phyloP scores from a whole-genome alignment of 768 basidiomycete genomes.

The Phallus indusiatus region DNA sequence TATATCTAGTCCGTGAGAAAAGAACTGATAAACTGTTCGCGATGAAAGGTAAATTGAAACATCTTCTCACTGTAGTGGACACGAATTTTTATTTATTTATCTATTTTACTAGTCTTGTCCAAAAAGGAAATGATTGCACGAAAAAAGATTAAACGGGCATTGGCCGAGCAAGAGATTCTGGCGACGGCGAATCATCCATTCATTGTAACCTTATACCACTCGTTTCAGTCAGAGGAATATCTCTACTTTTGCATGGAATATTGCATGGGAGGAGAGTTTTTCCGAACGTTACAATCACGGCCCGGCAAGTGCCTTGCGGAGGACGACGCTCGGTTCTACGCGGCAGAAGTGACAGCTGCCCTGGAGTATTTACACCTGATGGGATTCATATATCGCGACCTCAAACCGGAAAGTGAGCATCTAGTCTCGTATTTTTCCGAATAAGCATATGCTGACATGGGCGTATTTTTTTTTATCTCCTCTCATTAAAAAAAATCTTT shows the following conservation, averaged over 20 bases:
- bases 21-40: slow-evolving; percentile 93
- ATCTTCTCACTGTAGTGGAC: not conserved
- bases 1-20: slow-evolving; percentile 97
- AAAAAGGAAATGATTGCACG: slow-evolving; percentile 99
- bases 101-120: slow-evolving; percentile 60
- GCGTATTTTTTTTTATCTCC: slow-evolving; percentile 14
- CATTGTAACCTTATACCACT: slow-evolving; percentile 98
- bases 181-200: slow-evolving; percentile 99
- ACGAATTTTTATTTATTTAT: not conserved
- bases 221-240: slow-evolving; percentile 97
- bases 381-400: slow-evolving; percentile 98
- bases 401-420: slow-evolving; percentile 95
- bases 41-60: slow-evolving; percentile 73
- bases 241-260: slow-evolving; percentile 99
- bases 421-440: not conserved
- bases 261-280: slow-evolving; percentile 99
- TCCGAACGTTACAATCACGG: slow-evolving; percentile 90
- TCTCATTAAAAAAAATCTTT: slow-evolving; percentile 8
- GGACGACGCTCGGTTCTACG: slow-evolving; percentile 94
- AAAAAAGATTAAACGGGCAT: slow-evolving; percentile 97
- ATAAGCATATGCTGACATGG: not conserved
- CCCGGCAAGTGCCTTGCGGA: slow-evolving; percentile 96
- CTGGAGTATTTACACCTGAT: slow-evolving; percentile 98
- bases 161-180: slow-evolving; percentile 98
- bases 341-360: slow-evolving; percentile 95